Percentiles rank a stretch among this genome's conserved stretches.
phyloP scores from a whole-genome alignment of 2,329 filamentous ascomycete genomes.

The Sarocladium kiliense region DNA sequence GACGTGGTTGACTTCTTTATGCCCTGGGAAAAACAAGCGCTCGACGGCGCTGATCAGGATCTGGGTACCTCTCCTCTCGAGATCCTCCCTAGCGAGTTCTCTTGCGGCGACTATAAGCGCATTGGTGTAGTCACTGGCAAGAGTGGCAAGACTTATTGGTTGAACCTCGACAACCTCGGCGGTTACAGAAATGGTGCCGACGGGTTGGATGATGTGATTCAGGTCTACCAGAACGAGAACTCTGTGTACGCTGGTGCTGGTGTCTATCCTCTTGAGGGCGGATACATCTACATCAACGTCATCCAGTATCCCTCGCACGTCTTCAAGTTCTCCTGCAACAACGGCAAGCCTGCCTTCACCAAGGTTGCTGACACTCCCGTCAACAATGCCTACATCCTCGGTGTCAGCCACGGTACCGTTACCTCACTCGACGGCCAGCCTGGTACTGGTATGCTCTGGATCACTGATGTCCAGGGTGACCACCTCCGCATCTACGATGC shows the following conservation, averaged over 20 bases:
- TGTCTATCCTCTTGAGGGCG: constrained; percentile 43
- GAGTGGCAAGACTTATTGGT: constrained; percentile 42
- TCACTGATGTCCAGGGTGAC: constrained; percentile 47
- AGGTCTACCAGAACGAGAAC: constrained; percentile 37
- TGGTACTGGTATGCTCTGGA: constrained; percentile 53
- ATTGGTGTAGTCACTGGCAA: constrained; percentile 47
- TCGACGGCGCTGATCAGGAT: constrained; percentile 47
- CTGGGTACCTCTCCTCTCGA: constrained; percentile 42
- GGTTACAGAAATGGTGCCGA: constrained; percentile 32
- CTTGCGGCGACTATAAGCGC: constrained; percentile 35
- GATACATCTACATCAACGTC: constrained; percentile 44
- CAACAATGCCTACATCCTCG: constrained; percentile 46
- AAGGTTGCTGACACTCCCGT: constrained; percentile 45
- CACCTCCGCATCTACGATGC: constrained; percentile 49
- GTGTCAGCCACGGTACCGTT: constrained; percentile 51
- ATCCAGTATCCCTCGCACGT: constrained; percentile 50
- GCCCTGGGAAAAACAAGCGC: constrained; percentile 44
- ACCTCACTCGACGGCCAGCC: constrained; percentile 48
- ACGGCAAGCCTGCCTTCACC: constrained; percentile 46
- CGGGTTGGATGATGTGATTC: constrained; percentile 36
- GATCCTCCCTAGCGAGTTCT: constrained; percentile 34
- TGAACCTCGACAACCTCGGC: constrained; percentile 34
- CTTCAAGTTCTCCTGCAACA: constrained; percentile 51
- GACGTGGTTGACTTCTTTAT: constrained; percentile 48
- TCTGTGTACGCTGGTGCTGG: constrained; percentile 42